Evolutionary conservation across 2,329 filamentous ascomycete species (phyloP).

Genomic region (Neofusicoccum sp.): DNA sequence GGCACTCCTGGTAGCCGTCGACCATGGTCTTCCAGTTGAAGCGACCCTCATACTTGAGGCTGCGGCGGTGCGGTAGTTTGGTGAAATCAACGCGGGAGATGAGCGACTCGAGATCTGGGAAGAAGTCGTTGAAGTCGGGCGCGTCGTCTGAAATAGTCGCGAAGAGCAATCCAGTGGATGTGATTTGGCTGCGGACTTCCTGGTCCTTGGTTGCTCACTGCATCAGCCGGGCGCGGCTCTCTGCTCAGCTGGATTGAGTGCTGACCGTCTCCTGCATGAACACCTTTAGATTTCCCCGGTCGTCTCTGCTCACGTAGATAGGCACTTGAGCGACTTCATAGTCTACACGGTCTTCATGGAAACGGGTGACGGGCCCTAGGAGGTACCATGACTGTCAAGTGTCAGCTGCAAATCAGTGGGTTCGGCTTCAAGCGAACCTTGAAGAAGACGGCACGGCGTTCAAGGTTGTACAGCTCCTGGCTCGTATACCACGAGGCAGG

Average conservation of each 20-base stretch:
- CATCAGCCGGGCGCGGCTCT: conserved; percentile 17
- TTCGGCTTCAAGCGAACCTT: conserved; percentile 13
- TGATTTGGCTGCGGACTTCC: conserved; percentile 41
- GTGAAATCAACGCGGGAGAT: conserved; percentile 55
- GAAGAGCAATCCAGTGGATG: conserved; percentile 54
- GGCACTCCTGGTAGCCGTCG: conserved; percentile 58
- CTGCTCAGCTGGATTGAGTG: conserved; percentile 18
- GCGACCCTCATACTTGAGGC: conserved; percentile 54
- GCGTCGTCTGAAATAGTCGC: conserved; percentile 49
- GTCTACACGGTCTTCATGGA: conserved; percentile 39
- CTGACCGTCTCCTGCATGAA: conserved; percentile 31
- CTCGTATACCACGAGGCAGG: conserved; percentile 47
- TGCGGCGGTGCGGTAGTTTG: conserved; percentile 50
- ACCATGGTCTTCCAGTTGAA: conserved; percentile 64
- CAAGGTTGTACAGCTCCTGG: conserved; percentile 46
- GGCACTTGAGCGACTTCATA: conserved; percentile 53
- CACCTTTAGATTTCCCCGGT: conserved; percentile 33
- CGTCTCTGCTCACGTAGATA: conserved; percentile 24
- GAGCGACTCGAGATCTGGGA: conserved; percentile 51
- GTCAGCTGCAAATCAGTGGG: neutral
- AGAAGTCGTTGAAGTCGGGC: conserved; percentile 53
- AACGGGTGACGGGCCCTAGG: conserved; percentile 53
- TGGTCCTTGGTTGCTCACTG: neutral
- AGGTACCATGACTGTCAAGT: conserved; percentile 50
- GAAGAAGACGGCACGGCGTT: conserved; percentile 46